These are phyloP conservation scores for Saccharomyces uvarum DNA, from an alignment of 1,139 yeast genomes.

Conservation along the genomic window DNA sequence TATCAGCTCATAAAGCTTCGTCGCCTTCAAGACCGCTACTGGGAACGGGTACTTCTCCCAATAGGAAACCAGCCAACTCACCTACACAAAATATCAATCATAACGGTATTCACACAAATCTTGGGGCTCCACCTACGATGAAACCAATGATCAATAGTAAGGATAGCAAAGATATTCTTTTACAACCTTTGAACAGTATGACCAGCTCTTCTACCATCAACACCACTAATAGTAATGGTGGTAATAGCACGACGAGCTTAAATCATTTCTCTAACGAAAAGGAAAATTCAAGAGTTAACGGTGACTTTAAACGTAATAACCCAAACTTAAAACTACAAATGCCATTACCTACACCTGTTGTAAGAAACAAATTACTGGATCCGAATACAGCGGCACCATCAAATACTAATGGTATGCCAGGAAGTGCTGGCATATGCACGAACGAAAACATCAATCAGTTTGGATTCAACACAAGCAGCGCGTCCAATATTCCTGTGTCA, in stretches of 20 bases:
- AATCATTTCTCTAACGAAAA: slow-evolving; percentile 9
- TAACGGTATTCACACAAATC: background rate
- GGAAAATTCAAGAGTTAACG: slow-evolving; percentile 18
- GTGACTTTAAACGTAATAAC: slow-evolving; percentile 32
- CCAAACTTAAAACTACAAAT: slow-evolving; percentile 41
- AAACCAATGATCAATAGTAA: slow-evolving; percentile 18
- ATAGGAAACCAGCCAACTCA: slow-evolving; percentile 16
- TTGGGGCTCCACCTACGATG: slow-evolving; percentile 21
- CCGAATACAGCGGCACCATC: slow-evolving; percentile 12
- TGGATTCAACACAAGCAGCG: slow-evolving; percentile 51
- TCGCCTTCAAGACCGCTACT: slow-evolving; percentile 19
- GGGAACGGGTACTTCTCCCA: slow-evolving; percentile 18
- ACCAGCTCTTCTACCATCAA: slow-evolving; percentile 9
- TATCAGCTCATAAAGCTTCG: slow-evolving; percentile 14
- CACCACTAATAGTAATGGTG: slow-evolving; percentile 2
- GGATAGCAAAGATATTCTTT: slow-evolving; percentile 37
- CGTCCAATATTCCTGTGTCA: slow-evolving; percentile 46
- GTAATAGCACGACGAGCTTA: background rate
- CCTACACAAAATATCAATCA: slow-evolving; percentile 11
- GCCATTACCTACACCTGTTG: slow-evolving; percentile 40
- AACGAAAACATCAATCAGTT: slow-evolving; percentile 50
- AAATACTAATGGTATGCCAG: slow-evolving; percentile 7
- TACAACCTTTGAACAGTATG: slow-evolving; percentile 56
- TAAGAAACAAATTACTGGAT: slow-evolving; percentile 32
- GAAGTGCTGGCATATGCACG: slow-evolving; percentile 9